Conservation (phyloP, 2,329 filamentous ascomycete genomes). For the Metarhizium brunneum region DNA sequence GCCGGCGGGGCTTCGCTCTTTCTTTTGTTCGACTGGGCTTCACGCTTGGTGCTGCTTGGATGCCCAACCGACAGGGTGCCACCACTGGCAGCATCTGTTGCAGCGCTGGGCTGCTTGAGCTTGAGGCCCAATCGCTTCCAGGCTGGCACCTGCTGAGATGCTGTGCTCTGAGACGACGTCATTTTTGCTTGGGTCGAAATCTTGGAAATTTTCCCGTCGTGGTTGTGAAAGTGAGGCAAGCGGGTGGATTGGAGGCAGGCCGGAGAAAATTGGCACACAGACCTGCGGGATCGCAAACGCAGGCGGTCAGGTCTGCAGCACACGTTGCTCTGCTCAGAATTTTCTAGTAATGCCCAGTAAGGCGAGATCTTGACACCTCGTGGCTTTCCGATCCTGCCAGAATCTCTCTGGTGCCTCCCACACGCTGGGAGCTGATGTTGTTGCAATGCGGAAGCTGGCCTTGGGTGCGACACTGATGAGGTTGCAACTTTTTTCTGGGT, state of each 20-base stretch:
- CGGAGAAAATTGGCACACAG: neutral
- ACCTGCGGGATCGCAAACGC: neutral
- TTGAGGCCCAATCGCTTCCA: constrained; percentile 57
- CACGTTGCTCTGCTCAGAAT: neutral
- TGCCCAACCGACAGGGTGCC: constrained; percentile 26
- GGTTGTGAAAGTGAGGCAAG: neutral
- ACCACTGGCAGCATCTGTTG: constrained; percentile 20
- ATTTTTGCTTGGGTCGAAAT: constrained; percentile 20
- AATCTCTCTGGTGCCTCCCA: neutral
- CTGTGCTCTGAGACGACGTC: constrained; percentile 33
- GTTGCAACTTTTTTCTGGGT: constrained; percentile 18
- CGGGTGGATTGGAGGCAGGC: neutral
- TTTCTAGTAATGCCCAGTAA: neutral
- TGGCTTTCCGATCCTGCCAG: neutral
- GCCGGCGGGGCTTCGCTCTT: constrained; percentile 26
- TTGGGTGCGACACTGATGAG: neutral
- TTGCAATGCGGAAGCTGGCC: neutral
- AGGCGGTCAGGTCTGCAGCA: neutral
- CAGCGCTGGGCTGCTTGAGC: constrained; percentile 37
- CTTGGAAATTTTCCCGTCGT: constrained; percentile 9
- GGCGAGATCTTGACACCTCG: neutral
- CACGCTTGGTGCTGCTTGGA: constrained; percentile 23
- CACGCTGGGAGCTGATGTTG: neutral
- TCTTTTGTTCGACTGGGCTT: constrained; percentile 27
- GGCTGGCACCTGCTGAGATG: constrained; percentile 40